Conservation (phyloP, 225 moss, liverwort and hornwort species). For the Climacium dendroides region DNA sequence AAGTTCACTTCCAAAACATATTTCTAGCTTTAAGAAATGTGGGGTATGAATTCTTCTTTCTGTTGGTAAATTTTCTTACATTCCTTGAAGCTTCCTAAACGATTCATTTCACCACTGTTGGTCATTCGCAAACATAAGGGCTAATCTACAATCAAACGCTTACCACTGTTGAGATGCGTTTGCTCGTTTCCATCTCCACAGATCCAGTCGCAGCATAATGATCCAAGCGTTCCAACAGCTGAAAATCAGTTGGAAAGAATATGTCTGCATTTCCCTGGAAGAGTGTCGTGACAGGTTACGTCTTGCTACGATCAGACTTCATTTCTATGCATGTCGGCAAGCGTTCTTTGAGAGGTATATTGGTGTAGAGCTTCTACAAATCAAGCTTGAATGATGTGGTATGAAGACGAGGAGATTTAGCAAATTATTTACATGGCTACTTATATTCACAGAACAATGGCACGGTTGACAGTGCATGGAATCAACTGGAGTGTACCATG, state of each 20-base stretch:
- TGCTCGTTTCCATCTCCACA: slow-evolving; percentile 5
- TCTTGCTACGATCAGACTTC: not conserved
- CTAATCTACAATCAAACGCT: not conserved
- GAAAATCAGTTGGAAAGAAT: slow-evolving; percentile 93
- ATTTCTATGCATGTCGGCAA: not conserved
- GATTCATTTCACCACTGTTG: not conserved
- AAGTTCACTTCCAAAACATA: not conserved
- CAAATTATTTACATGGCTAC: not conserved
- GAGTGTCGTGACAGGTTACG: not conserved
- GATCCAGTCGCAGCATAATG: slow-evolving; percentile 45
- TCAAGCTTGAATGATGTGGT: not conserved
- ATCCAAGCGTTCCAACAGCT: slow-evolving; percentile 60
- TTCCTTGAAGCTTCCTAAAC: not conserved
- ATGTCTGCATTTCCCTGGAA: slow-evolving; percentile 84
- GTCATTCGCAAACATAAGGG: not conserved
- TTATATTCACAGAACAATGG: not conserved
- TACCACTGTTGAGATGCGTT: slow-evolving; percentile 49
- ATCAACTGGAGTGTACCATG: slow-evolving; percentile 35
- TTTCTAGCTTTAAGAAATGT: not conserved
- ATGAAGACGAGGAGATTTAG: not conserved
- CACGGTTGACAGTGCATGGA: not conserved
- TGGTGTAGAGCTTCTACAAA: not conserved
- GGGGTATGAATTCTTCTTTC: not conserved
- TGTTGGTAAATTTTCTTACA: not conserved
- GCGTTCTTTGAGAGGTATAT: not conserved